These are phyloP conservation scores for Annulohypoxylon nitens DNA, from an alignment of 495 filamentous ascomycete species.

Conservation along the genomic window DNA sequence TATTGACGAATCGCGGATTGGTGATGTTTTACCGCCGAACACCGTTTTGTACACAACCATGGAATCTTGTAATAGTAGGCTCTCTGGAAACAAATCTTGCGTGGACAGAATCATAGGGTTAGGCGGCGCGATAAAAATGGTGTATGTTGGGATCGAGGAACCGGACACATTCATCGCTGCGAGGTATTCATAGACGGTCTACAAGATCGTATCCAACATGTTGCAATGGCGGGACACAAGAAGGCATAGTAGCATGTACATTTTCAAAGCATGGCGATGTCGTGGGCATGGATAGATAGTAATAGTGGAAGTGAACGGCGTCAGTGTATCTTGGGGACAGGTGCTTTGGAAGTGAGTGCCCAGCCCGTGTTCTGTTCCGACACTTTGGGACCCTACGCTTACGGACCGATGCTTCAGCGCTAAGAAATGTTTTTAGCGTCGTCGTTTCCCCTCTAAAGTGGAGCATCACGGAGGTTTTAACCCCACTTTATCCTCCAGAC, in stretches of 20 bases:
- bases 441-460: background rate
- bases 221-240: background rate
- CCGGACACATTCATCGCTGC: background rate
- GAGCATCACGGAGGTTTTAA: background rate
- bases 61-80: conserved; percentile 82
- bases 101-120: background rate
- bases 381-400: too few relatives aligned
- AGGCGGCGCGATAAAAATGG: background rate
- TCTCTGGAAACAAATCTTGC: conserved; percentile 43
- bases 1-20: conserved; percentile 51
- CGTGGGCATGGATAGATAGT: too few relatives aligned
- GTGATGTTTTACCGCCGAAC: too few relatives aligned
- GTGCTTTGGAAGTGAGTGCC: too few relatives aligned
- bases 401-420: too few relatives aligned
- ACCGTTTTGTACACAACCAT: conserved; percentile 80
- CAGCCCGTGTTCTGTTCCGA: too few relatives aligned
- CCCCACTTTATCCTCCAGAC: too few relatives aligned
- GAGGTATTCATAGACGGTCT: background rate
- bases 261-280: too few relatives aligned
- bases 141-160: background rate
- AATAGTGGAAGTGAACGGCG: too few relatives aligned
- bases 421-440: background rate
- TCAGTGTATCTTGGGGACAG: too few relatives aligned
- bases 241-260: background rate
- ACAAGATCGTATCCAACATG: background rate